Percentiles rank a stretch among this genome's conserved stretches.
phyloP scores from a whole-genome alignment of 2,329 filamentous ascomycete genomes.

The Aspergillus bombycis region DNA sequence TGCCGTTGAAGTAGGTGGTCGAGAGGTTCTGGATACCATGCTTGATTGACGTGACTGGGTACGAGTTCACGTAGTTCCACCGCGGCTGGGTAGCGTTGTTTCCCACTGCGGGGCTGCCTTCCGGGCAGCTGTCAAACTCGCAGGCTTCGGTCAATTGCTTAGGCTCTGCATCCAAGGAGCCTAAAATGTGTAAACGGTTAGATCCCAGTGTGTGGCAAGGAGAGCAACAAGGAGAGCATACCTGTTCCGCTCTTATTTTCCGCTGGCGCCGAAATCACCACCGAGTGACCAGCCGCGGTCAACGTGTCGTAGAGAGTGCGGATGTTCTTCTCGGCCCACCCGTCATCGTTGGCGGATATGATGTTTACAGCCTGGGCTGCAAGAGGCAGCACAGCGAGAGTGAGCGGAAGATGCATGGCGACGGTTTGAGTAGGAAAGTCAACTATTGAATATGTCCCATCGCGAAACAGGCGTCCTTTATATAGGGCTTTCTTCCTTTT shows the following conservation, averaged over 20 bases:
- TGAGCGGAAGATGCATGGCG: conserved; percentile 29
- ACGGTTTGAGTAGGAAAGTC: neutral
- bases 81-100: conserved; percentile 59
- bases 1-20: conserved; percentile 56
- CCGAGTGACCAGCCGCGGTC: conserved; percentile 59
- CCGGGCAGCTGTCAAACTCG: conserved; percentile 64
- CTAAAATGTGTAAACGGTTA: conserved; percentile 38
- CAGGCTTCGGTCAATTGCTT: conserved; percentile 55
- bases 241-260: conserved; percentile 67
- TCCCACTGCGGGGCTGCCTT: conserved; percentile 59
- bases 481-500: neutral
- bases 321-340: conserved; percentile 72
- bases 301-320: conserved; percentile 63
- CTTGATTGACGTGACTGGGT: conserved; percentile 65
- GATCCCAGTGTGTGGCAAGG: neutral
- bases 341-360: conserved; percentile 71
- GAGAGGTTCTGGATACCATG: conserved; percentile 63
- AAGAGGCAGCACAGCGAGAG: conserved; percentile 26
- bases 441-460: neutral
- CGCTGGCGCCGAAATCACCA: conserved; percentile 67
- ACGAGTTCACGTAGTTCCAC: conserved; percentile 74
- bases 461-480: neutral
- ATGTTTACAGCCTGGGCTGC: conserved; percentile 52
- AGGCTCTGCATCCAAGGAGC: conserved; percentile 57
- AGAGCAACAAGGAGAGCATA: conserved; percentile 32